Evolutionary conservation across 1,139 yeast genomes (phyloP).

Genomic region (Taiozyma sp.): DNA sequence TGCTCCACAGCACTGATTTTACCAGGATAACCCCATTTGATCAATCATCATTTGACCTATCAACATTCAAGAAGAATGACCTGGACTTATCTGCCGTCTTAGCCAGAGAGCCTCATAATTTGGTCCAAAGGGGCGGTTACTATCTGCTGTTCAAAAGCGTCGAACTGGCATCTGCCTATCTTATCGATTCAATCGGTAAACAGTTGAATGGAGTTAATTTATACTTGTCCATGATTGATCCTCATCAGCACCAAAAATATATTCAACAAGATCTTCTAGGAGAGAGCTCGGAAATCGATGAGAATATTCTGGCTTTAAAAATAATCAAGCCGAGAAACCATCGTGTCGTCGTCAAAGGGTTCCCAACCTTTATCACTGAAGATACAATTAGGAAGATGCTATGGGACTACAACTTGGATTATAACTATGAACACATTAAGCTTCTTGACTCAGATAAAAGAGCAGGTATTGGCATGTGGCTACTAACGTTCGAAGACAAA

Average conservation of each 20-base stretch:
- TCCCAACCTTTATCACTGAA: constrained; percentile 29
- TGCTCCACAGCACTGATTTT: constrained; percentile 35
- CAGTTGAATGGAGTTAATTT: constrained; percentile 46
- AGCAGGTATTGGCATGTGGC: constrained; percentile 31
- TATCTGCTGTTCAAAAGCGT: constrained; percentile 44
- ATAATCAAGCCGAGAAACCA: constrained; percentile 7
- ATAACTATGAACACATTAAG: constrained; percentile 27
- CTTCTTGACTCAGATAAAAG: constrained; percentile 24
- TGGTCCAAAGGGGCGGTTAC: constrained; percentile 43
- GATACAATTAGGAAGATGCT: constrained; percentile 28
- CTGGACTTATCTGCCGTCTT: constrained; percentile 34
- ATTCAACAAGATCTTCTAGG: constrained; percentile 24
- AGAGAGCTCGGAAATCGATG: constrained; percentile 7
- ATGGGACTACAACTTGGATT: constrained; percentile 38
- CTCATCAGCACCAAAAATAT: constrained; percentile 19
- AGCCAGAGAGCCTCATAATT: constrained; percentile 40
- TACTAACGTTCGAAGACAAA: constrained; percentile 44
- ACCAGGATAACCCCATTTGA: constrained; percentile 10
- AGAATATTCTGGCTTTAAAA: neutral
- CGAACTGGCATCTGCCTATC: constrained; percentile 46
- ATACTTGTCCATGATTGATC: constrained; percentile 38
- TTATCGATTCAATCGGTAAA: constrained; percentile 41
- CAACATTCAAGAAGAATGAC: neutral
- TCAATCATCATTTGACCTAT: constrained; percentile 3
- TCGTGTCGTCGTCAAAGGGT: constrained; percentile 33